phyloP scores from a whole-genome alignment of 1,284 basidiomycete species.

The Ustilago loliicola region DNA sequence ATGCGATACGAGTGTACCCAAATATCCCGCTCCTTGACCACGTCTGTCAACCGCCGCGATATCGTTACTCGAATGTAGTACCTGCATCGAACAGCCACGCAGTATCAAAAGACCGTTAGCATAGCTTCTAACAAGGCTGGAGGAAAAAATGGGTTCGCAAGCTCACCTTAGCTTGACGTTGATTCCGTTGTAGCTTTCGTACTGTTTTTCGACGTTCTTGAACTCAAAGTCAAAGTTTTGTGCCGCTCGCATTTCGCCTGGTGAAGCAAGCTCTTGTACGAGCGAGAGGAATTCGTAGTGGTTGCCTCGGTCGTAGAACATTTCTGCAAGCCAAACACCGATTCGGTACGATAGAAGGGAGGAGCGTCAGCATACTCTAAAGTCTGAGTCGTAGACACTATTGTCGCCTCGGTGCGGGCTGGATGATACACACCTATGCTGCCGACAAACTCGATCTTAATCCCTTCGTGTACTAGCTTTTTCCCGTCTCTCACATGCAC shows the following conservation, averaged over 20 bases:
- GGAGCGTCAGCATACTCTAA: background rate
- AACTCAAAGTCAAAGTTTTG: constrained; percentile 96
- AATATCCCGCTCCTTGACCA: constrained; percentile 89
- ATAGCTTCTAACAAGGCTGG: background rate
- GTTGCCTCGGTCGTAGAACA: constrained; percentile 96
- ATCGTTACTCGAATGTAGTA: constrained; percentile 95
- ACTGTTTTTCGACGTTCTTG: constrained; percentile 99
- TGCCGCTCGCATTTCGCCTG: constrained; percentile 92
- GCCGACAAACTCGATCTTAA: constrained; percentile 97
- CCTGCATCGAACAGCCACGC: constrained; percentile 10
- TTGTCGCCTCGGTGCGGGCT: too few relatives aligned
- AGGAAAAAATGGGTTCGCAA: background rate
- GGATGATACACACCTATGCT: constrained; percentile 81
- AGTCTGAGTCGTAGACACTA: background rate
- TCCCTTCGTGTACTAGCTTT: constrained; percentile 93
- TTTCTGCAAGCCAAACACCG: constrained; percentile 75
- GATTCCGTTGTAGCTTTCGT: constrained; percentile 96
- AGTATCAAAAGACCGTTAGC: background rate
- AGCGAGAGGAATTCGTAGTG: constrained; percentile 97
- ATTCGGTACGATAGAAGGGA: background rate
- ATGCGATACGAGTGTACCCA: constrained; percentile 99
- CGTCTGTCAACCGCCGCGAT: constrained; percentile 90
- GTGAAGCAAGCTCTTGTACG: constrained; percentile 91
- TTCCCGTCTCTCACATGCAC: constrained; percentile 94
- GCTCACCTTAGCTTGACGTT: constrained; percentile 86